A percentile compares a stretch with the other conserved stretches of the same genome.
These are phyloP conservation scores for Globisporangium heterothallicum DNA, from an alignment of 352 stramenopile genomes.

Conservation along the genomic window DNA sequence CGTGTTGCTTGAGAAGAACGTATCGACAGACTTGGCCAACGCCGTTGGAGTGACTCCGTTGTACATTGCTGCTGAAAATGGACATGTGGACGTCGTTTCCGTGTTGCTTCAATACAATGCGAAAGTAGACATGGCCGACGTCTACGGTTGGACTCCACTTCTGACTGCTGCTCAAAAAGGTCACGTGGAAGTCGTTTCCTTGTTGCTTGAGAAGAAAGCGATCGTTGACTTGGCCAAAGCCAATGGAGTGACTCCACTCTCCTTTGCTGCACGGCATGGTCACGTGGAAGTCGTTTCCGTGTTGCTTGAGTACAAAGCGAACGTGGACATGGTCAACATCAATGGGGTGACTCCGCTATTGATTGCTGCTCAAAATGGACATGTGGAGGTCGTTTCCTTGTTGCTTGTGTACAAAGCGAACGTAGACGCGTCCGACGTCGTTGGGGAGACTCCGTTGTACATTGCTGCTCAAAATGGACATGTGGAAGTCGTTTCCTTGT, in stretches of 20 bases:
- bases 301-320: conserved; percentile 31
- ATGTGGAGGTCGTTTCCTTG: conserved; percentile 28
- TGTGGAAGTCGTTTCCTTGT: conserved; percentile 30
- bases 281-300: too few species aligned
- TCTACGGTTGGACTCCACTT: conserved; percentile 2
- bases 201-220: conserved; percentile 33
- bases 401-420: conserved; percentile 30
- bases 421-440: conserved; percentile 29
- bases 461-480: conserved; percentile 38
- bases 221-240: conserved; percentile 36
- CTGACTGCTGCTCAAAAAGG: conserved; percentile 2
- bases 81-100: conserved; percentile 35
- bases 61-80: conserved; percentile 36
- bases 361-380: conserved; percentile 30
- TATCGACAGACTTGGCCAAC: conserved; percentile 32
- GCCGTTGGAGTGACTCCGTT: conserved; percentile 31
- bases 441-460: conserved; percentile 37
- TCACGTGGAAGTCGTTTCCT: conserved; percentile 42
- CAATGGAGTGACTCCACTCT: conserved; percentile 34
- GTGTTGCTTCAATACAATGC: conserved; percentile 35
- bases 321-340: conserved; percentile 24
- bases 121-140: conserved; percentile 36
- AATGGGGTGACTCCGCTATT: conserved; percentile 34
- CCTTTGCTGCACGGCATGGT: conserved; percentile 39
- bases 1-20: conserved; percentile 28